phyloP scores from a whole-genome alignment of 108 stramenopile genomes.

The Cyclostephanos invisitatus region DNA sequence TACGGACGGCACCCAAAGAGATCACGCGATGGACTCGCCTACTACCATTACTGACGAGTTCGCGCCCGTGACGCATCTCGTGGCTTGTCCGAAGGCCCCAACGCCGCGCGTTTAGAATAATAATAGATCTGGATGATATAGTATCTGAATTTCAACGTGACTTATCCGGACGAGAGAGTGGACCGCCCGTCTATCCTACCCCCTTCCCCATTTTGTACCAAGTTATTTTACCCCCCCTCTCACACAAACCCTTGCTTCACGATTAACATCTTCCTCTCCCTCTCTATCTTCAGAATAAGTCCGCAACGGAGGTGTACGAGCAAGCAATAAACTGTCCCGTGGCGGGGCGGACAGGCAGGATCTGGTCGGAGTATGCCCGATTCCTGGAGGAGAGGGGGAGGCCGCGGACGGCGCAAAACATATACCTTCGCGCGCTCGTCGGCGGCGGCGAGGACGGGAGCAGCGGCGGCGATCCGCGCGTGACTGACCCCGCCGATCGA shows the following conservation, averaged over 20 bases:
- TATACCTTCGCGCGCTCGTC: conserved; percentile 77
- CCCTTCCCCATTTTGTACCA: not conserved
- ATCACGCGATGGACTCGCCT: not conserved
- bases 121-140: conserved; percentile 24
- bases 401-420: conserved; percentile 68
- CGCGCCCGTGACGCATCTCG: too few relatives aligned
- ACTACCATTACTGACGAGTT: conserved; percentile 4
- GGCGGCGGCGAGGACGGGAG: conserved; percentile 33
- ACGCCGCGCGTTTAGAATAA: conserved; percentile 11
- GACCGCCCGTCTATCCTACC: not conserved
- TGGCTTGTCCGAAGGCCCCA: not conserved
- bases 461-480: conserved; percentile 18
- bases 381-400: conserved; percentile 77
- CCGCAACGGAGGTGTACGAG: conserved; percentile 84
- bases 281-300: conserved; percentile 58
- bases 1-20: not conserved
- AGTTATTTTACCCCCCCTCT: not conserved
- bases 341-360: conserved; percentile 58
- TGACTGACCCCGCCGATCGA: conserved; percentile 69
- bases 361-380: conserved; percentile 81
- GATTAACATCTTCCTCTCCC: not conserved
- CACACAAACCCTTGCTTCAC: conserved; percentile 2
- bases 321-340: conserved; percentile 74
- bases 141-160: not conserved
- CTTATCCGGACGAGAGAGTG: not conserved